A percentile compares a stretch with the other conserved stretches of the same genome.
phyloP scores from a whole-genome alignment of 1,284 basidiomycete species.

The Gomphus bonarii region DNA sequence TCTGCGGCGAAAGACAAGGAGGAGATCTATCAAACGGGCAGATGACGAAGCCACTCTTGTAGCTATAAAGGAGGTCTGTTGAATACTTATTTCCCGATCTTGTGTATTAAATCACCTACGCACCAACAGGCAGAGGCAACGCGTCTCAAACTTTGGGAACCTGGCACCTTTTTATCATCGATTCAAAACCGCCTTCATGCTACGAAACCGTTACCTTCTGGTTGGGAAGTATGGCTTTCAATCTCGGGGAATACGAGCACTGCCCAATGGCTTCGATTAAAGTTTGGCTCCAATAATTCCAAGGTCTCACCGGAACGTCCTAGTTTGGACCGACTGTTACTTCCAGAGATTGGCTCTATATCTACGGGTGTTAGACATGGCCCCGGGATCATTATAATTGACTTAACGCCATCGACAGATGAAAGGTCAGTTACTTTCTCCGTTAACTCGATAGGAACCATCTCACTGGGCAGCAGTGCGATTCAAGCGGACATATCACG shows the following conservation, averaged over 20 bases:
- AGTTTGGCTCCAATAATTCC: neutral
- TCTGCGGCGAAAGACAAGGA: neutral
- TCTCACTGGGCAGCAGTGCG: neutral
- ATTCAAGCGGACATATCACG: conserved; percentile 1
- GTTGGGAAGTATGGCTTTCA: conserved; percentile 7
- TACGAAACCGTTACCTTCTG: neutral
- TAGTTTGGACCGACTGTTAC: neutral
- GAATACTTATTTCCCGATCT: neutral
- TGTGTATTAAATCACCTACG: neutral
- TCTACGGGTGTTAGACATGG: neutral
- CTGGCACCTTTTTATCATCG: conserved; percentile 3
- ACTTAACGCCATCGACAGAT: neutral
- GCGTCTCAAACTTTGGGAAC: conserved; percentile 9
- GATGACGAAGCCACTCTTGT: conserved; percentile 6
- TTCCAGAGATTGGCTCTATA: neutral
- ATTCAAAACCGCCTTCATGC: neutral
- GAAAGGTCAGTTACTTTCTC: neutral
- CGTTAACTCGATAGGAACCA: neutral
- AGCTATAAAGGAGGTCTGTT: conserved; percentile 8
- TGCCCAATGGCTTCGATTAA: conserved; percentile 5
- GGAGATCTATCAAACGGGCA: neutral
- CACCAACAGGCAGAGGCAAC: conserved; percentile 1
- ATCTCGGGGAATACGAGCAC: conserved; percentile 2
- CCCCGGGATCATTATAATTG: conserved; percentile 7
- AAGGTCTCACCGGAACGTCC: neutral